These are phyloP conservation scores for Gracilaria gracilis DNA, from an alignment of 23 red algal genomes.

Conservation along the genomic window DNA sequence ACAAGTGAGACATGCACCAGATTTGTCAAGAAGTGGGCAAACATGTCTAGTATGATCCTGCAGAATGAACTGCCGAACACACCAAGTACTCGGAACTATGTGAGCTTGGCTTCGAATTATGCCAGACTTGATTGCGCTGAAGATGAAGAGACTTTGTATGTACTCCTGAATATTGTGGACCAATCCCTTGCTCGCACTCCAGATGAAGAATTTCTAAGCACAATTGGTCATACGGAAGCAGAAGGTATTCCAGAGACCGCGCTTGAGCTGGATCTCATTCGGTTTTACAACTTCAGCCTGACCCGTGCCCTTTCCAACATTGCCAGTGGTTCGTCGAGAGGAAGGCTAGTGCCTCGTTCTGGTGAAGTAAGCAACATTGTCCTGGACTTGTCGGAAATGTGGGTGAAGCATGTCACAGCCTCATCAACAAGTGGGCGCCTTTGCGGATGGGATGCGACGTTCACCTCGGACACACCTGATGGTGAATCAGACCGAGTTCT, in stretches of 20 bases:
- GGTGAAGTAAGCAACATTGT: slow-evolving; percentile 68
- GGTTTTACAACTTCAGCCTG: slow-evolving; percentile 72
- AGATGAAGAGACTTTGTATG: slow-evolving; percentile 62
- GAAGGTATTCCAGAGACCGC: slow-evolving; percentile 23
- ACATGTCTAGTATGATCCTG: slow-evolving; percentile 44
- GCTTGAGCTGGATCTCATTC: slow-evolving; percentile 37
- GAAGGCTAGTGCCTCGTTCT: slow-evolving; percentile 33
- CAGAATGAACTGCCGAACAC: slow-evolving; percentile 63
- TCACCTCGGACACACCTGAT: slow-evolving; percentile 26
- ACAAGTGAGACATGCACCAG: neutral
- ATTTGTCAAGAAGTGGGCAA: slow-evolving; percentile 51
- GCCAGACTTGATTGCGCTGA: slow-evolving; percentile 48
- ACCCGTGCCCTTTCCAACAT: slow-evolving; percentile 46
- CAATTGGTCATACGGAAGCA: neutral
- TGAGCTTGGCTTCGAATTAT: slow-evolving; percentile 63
- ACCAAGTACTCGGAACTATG: slow-evolving; percentile 57
- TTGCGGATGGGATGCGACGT: slow-evolving; percentile 57
- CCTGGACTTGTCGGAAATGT: slow-evolving; percentile 61
- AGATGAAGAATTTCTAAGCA: slow-evolving; percentile 38
- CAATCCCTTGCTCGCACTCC: slow-evolving; percentile 50
- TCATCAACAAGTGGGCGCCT: slow-evolving; percentile 57
- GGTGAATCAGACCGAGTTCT: slow-evolving; percentile 52
- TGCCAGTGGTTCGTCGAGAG: slow-evolving; percentile 41
- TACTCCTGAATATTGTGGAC: slow-evolving; percentile 59
- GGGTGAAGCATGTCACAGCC: slow-evolving; percentile 52